Conservation (phyloP, 2,329 filamentous ascomycete species). For the Xylariaceae sp. region DNA sequence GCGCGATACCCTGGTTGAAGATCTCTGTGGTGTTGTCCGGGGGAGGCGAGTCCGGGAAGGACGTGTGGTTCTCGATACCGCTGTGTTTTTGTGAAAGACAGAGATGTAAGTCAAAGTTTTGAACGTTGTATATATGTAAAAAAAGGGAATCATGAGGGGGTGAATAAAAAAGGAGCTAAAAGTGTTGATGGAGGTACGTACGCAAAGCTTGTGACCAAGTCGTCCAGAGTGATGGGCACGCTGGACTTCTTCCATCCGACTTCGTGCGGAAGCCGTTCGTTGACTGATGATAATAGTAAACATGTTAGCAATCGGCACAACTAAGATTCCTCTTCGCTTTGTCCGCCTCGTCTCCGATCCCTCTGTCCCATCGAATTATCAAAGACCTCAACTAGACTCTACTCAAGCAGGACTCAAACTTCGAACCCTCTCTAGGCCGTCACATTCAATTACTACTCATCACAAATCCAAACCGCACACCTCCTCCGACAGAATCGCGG, state of each 20-base stretch:
- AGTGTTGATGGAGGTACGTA: slow-evolving; percentile 6
- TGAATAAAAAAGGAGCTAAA: neutral
- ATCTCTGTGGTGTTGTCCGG: slow-evolving; percentile 9
- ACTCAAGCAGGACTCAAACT: too few species aligned
- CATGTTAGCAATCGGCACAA: too few species aligned
- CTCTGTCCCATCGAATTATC: neutral
- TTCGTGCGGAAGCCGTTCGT: slow-evolving; percentile 36
- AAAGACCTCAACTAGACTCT: neutral
- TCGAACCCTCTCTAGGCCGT: too few species aligned
- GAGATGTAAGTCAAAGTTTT: neutral
- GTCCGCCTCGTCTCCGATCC: neutral
- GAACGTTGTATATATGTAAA: neutral
- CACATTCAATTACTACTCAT: too few species aligned
- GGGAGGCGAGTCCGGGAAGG: slow-evolving; percentile 6
- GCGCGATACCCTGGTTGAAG: slow-evolving; percentile 2
- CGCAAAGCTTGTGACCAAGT: slow-evolving; percentile 7
- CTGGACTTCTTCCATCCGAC: slow-evolving; percentile 35
- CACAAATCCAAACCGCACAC: too few species aligned
- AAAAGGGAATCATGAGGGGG: neutral
- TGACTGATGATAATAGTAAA: slow-evolving; percentile 27
- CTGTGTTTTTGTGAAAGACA: neutral
- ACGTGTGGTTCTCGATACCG: neutral
- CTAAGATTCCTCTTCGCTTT: neutral
- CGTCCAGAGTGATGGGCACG: slow-evolving; percentile 3
- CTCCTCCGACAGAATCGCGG: too few species aligned